These are phyloP conservation scores for Tephrocybe sp. DNA, from an alignment of 768 basidiomycete genomes.

Conservation along the genomic window DNA sequence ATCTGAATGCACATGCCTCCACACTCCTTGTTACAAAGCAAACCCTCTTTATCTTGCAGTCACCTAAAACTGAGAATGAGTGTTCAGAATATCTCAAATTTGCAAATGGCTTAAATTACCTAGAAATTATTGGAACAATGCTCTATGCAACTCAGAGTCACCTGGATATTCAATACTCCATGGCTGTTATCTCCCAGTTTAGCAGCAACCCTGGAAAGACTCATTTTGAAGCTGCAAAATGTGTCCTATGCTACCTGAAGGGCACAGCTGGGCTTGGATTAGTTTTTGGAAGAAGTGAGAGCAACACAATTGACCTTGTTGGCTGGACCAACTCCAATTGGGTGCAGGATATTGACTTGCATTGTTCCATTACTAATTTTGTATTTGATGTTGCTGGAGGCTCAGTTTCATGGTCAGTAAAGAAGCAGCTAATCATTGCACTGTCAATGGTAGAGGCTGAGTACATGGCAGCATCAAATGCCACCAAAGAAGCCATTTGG, in stretches of 20 bases:
- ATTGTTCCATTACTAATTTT: neutral
- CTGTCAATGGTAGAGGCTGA: no score
- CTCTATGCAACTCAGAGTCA: neutral
- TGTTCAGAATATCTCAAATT: neutral
- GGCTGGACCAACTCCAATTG: slow-evolving; percentile 4
- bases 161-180: neutral
- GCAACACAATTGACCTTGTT: neutral
- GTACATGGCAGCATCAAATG: no score
- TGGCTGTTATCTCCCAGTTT: neutral
- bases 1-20: neutral
- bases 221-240: no score
- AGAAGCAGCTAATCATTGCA: neutral
- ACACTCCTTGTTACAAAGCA: neutral
- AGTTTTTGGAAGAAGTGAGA: slow-evolving; percentile 1
- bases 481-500: no score
- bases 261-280: no score
- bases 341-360: neutral
- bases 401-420: neutral
- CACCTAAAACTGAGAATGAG: neutral
- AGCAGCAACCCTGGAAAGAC: neutral
- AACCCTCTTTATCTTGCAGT: neutral
- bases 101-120: no score
- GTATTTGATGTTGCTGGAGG: neutral
- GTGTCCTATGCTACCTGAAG: no score
- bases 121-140: neutral